Evolutionary conservation across 2,329 filamentous ascomycete species (phyloP), one percentile per base, ranked within the genome.

Genomic region (Exophiala alcalophila): DNA sequence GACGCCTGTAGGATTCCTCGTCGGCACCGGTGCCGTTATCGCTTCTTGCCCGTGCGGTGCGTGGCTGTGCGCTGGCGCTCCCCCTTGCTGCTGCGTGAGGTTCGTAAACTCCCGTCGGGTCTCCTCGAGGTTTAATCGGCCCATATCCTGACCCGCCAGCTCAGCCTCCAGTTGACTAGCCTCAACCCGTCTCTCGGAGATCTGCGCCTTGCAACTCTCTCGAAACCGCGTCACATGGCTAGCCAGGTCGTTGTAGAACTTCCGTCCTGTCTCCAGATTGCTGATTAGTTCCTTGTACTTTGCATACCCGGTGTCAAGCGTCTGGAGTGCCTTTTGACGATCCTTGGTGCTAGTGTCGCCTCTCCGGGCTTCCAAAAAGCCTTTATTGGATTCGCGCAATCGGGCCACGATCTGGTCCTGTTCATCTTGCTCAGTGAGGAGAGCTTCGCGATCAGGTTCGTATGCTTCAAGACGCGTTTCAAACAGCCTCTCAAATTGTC

Each of bases 201-300:
- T 84, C 73, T 94, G 97, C 2, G 76, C 77, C 53, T 78, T 78
- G 44, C 81, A 82, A 24, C 86, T 85, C 54, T 96, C 91, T 12
- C 89, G 76, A 62, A 96, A 97, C 7, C 83, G 75, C 25, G 81
- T 83, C 1, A 95, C 86, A 50, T 97, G 89, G 65, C 84, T 86
- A 32, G 85, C 86, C 4, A 98, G 74, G 59, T 97, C 90, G 56
- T 98, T 98, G 70, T 97, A 98, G 62, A 98, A 98, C 62, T 92
- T 96, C 39, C 91, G 76, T 1, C 88, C 92, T 0, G 85, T 86
- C 53, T 97, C 91, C 2, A 96, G 74, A 60, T 97, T 95, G 53
- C 80, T 86, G 44, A 95, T 81, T 43, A 97, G 87, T 63, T 98
- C 91, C 67, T 95, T 95, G 71, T 97, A 97, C 66, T 91, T 94